Conservation (phyloP, 148 eudicot species). For the Euryodendron excelsum region DNA sequence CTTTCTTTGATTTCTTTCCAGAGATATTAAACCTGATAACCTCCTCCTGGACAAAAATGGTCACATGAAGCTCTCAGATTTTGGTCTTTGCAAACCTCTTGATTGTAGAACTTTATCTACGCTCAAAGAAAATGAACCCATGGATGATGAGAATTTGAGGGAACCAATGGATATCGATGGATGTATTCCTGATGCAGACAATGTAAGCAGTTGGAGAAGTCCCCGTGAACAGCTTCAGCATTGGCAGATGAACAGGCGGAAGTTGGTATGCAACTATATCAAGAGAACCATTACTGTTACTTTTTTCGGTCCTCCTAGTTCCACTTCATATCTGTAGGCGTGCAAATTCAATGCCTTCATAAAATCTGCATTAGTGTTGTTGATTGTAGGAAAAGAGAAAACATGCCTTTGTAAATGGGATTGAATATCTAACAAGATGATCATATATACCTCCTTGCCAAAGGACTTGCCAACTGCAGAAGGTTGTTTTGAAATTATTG, state of each 20-base stretch:
- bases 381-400: background rate
- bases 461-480: background rate
- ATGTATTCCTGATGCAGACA: conserved; percentile 61
- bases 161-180: conserved; percentile 95
- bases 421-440: background rate
- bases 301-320: background rate
- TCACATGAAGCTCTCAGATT: conserved; percentile 97
- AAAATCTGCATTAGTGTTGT: background rate
- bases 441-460: background rate
- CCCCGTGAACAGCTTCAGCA: conserved; percentile 96
- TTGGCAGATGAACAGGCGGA: conserved; percentile 98
- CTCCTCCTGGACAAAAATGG: conserved; percentile 93
- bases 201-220: conserved; percentile 77
- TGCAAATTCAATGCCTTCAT: background rate
- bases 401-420: background rate
- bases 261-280: conserved; percentile 48
- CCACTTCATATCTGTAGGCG: background rate
- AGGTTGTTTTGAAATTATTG: background rate
- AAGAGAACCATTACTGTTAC: background rate
- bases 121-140: conserved; percentile 75
- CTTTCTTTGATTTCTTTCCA: conserved; percentile 27
- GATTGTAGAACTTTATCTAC: conserved; percentile 92
- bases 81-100: conserved; percentile 97
- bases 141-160: conserved; percentile 58
- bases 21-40: conserved; percentile 97